Conservation (phyloP, 116 monocot species). For the Phalaenopsis hybrid region DNA sequence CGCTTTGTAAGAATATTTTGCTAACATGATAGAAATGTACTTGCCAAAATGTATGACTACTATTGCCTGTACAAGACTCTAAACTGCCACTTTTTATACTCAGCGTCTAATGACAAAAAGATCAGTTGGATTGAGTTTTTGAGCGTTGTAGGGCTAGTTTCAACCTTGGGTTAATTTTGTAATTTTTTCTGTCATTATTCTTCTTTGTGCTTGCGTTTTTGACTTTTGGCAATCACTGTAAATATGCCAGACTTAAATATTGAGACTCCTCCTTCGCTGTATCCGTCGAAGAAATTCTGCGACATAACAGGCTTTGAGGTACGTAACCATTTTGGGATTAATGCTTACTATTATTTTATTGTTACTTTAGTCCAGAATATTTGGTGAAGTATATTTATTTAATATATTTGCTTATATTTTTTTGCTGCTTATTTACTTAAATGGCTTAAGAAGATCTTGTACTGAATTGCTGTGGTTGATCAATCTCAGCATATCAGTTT, state of each 20-base stretch:
- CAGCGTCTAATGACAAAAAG: not conserved
- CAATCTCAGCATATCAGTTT: no score
- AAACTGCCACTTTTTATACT: not conserved
- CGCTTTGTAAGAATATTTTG: not conserved
- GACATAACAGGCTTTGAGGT: conserved; percentile 97
- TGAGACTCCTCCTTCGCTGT: conserved; percentile 74
- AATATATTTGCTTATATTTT: no score
- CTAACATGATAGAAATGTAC: not conserved
- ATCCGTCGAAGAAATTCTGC: conserved; percentile 92
- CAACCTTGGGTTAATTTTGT: not conserved
- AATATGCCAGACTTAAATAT: conserved; percentile 73
- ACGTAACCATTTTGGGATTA: not conserved
- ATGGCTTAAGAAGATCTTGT: no score
- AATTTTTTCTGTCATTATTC: not conserved
- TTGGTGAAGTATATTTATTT: no score
- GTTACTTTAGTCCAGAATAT: no score
- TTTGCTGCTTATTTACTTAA: no score
- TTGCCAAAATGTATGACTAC: not conserved
- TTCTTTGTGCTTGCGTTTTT: not conserved
- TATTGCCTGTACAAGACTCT: not conserved
- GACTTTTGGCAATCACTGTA: not conserved
- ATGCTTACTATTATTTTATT: no score
- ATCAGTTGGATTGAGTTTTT: not conserved
- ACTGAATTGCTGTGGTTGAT: no score
- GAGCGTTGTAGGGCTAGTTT: not conserved